Percentiles rank a stretch among this genome's conserved stretches.
phyloP scores from a whole-genome alignment of 2,329 filamentous ascomycete genomes.

The Aspergillus piperis region DNA sequence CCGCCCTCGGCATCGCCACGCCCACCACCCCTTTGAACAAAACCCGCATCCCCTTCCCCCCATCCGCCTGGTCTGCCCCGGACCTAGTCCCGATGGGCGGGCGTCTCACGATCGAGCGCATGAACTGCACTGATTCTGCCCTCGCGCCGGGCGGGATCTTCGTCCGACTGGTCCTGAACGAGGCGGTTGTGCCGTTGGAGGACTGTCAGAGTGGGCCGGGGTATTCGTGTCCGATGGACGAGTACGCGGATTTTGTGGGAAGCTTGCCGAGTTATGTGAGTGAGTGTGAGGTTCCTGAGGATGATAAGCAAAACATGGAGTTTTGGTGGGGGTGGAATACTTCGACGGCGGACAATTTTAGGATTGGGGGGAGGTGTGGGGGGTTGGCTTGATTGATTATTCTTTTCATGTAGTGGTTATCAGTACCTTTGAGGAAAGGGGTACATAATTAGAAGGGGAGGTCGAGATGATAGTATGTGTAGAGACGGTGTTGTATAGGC shows the following conservation, averaged over 20 bases:
- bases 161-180: slow-evolving; percentile 25
- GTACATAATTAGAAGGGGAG: not conserved
- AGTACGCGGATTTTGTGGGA: slow-evolving; percentile 14
- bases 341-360: not conserved
- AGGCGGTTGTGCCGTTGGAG: slow-evolving; percentile 24
- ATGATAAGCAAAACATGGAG: not conserved
- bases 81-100: slow-evolving; percentile 25
- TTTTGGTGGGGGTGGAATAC: slow-evolving; percentile 5
- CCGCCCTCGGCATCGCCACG: slow-evolving; percentile 20
- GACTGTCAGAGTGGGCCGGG: slow-evolving; percentile 22
- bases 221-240: slow-evolving; percentile 20
- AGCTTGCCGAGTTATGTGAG: slow-evolving; percentile 13
- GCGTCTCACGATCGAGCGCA: slow-evolving; percentile 25
- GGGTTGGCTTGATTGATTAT: not conserved
- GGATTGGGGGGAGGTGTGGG: not conserved
- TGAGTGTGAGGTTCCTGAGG: not conserved
- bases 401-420: too few relatives aligned
- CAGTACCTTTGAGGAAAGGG: too few relatives aligned
- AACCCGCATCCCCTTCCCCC: slow-evolving; percentile 21
- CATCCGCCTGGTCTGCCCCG: slow-evolving; percentile 16
- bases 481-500: not conserved
- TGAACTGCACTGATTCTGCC: slow-evolving; percentile 22
- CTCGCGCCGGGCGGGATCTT: slow-evolving; percentile 18
- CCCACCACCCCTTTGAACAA: slow-evolving; percentile 21
- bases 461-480: too few relatives aligned